Base-by-base conservation (phyloP, 495 filamentous ascomycete species). In the Aspergillus wentii region DNA sequence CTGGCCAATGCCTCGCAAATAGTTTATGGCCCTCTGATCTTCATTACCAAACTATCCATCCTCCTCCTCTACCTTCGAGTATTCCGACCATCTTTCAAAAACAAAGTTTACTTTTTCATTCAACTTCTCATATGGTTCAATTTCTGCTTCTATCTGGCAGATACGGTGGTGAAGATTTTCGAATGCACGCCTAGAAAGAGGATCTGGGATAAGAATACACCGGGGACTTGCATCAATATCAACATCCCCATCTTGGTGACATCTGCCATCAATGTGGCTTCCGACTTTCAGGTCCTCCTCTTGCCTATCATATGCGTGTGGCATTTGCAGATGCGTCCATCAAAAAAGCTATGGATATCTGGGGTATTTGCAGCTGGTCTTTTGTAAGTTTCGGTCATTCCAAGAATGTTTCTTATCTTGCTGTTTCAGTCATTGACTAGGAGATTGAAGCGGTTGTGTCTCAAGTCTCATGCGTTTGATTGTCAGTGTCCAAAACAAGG, bases 1-100 rank as follows among this genome's bases (percentile, higher is more conserved):
- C 54, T 63, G 46, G 58, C 61, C 11, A 64, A 67, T 30, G 48
- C 54, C 3, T 38, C 51, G 7, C 52, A 58, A 6, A 57, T 69
- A 21, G 22, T 46, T 1, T 71, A 69, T 30, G 59, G 53, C 1
- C 50, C 59, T n/a, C 42, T 54, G 5, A 65, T 69, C 2, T 51
- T 54, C 26, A 45, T 56, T 35, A 57, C 64, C 1, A 69, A 71
- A 35, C 27, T 68, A 10, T 53, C 64, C 13, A 61, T 71, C 5
- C 49, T 71, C 1, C 51, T 53, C 11, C 42, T 67, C 6, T 68
- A 68, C 33, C 54, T 59, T 11, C 58, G 64, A 1, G 49, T 68
- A 9, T 69, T 71, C 41, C 46, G 60, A 4, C 54, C 64, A 8
- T 26, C 36, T 13, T 42, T 47, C 2, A 44, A 50, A 22, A 54